Conservation (phyloP, 768 basidiomycete genomes). For the Suillus subaureus region DNA sequence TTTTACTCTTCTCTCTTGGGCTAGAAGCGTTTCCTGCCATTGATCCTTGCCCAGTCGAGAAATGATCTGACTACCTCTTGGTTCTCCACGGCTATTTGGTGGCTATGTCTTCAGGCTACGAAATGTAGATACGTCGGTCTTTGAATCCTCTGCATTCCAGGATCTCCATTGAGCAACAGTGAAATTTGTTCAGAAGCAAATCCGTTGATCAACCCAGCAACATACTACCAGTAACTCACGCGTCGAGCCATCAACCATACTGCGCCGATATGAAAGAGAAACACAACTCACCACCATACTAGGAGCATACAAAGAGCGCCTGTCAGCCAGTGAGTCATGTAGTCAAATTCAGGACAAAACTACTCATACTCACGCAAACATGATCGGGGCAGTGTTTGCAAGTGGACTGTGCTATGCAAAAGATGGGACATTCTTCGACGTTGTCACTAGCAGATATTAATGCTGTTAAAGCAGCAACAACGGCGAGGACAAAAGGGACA, state of each 20-base stretch:
- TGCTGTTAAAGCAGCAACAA: background rate
- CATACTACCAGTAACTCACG: background rate
- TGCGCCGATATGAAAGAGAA: background rate
- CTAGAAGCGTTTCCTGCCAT: background rate
- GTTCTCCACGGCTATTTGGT: background rate
- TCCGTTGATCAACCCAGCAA: background rate
- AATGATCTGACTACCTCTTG: background rate
- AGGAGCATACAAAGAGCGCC: background rate
- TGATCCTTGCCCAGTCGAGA: background rate
- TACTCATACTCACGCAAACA: background rate
- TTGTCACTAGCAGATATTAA: background rate
- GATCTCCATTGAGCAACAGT: background rate
- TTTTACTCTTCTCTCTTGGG: background rate
- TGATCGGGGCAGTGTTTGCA: background rate
- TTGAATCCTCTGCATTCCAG: background rate
- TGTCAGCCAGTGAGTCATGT: background rate
- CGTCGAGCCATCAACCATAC: background rate
- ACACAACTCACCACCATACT: background rate
- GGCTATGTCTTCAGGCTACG: background rate
- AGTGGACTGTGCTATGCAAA: background rate
- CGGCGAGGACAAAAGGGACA: background rate
- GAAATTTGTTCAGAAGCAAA: background rate
- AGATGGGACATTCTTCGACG: background rate
- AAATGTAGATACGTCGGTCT: background rate
- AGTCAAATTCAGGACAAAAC: background rate